These are phyloP conservation scores for Parastagonospora nodorum DNA, from an alignment of 2,329 filamentous ascomycete genomes.

Conservation along the genomic window DNA sequence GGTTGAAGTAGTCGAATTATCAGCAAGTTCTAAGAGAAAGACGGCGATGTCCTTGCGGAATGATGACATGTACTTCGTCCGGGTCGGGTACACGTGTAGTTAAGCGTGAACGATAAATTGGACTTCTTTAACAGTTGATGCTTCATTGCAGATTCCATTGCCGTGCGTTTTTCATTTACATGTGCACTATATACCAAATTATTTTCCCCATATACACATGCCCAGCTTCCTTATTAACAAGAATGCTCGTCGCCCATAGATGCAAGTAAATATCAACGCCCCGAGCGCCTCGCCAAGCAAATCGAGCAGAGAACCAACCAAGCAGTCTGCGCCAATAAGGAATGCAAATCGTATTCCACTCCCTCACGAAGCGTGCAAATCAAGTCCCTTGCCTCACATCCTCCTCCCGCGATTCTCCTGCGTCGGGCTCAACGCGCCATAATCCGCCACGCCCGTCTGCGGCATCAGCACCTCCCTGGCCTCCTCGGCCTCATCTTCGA, in stretches of 20 bases:
- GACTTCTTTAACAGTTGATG: too few species aligned
- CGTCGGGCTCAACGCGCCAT: constrained; percentile 21
- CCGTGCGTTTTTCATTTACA: too few species aligned
- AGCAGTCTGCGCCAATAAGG: background rate
- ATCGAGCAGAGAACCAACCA: background rate
- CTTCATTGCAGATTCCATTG: too few species aligned
- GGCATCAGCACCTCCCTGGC: constrained; percentile 46
- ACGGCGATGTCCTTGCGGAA: too few species aligned
- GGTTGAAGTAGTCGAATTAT: too few species aligned
- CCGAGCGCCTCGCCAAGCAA: constrained; percentile 15
- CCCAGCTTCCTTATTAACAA: too few species aligned
- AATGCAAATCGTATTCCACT: background rate
- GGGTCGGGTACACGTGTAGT: too few species aligned
- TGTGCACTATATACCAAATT: too few species aligned
- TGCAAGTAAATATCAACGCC: background rate
- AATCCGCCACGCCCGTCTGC: constrained; percentile 19
- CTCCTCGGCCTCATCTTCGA: constrained; percentile 43
- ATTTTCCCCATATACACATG: too few species aligned
- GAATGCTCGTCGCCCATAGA: background rate
- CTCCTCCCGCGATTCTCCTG: constrained; percentile 27
- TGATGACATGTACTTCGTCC: too few species aligned
- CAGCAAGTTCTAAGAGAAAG: too few species aligned
- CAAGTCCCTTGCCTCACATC: constrained; percentile 4
- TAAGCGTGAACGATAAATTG: too few species aligned
- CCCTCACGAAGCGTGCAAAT: background rate